phyloP scores from a whole-genome alignment of 2,329 filamentous ascomycete genomes.

The Nemania sp. region DNA sequence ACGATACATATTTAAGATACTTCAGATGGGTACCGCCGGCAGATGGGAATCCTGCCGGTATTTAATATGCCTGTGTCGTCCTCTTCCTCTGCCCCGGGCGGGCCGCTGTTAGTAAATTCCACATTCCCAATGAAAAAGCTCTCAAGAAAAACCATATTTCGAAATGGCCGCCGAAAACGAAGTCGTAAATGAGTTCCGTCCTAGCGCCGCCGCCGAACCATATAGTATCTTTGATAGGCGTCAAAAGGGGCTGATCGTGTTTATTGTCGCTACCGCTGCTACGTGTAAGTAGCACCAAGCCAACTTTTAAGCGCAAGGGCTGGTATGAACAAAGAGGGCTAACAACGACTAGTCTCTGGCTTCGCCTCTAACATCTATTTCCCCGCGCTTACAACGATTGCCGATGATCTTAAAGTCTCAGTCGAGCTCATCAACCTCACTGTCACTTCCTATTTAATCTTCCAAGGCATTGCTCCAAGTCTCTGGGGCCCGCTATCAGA shows the following conservation, averaged over 20 bases:
- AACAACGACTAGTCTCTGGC: constrained; percentile 53
- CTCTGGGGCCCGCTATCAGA: constrained; percentile 64
- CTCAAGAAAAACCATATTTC: background rate
- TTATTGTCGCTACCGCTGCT: constrained; percentile 61
- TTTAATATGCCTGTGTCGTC: background rate
- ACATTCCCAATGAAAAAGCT: background rate
- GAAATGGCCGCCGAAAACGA: constrained; percentile 18
- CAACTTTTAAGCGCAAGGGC: constrained; percentile 1
- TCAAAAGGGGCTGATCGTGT: constrained; percentile 62
- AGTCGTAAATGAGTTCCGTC: background rate
- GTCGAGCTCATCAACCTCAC: constrained; percentile 57
- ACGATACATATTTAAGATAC: background rate
- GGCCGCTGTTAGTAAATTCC: background rate
- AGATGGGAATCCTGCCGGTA: background rate
- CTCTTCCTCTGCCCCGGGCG: background rate
- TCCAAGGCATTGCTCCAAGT: constrained; percentile 66
- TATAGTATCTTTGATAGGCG: constrained; percentile 64
- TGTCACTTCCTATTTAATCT: constrained; percentile 62
- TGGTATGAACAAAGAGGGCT: background rate
- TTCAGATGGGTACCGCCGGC: background rate
- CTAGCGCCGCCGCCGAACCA: constrained; percentile 47
- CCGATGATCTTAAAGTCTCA: constrained; percentile 57
- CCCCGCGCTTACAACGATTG: constrained; percentile 60
- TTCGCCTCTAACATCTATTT: constrained; percentile 63
- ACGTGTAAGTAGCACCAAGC: constrained; percentile 58